These are phyloP conservation scores for Daldinia sp. DNA, from an alignment of 2,329 filamentous ascomycete genomes.

Conservation along the genomic window DNA sequence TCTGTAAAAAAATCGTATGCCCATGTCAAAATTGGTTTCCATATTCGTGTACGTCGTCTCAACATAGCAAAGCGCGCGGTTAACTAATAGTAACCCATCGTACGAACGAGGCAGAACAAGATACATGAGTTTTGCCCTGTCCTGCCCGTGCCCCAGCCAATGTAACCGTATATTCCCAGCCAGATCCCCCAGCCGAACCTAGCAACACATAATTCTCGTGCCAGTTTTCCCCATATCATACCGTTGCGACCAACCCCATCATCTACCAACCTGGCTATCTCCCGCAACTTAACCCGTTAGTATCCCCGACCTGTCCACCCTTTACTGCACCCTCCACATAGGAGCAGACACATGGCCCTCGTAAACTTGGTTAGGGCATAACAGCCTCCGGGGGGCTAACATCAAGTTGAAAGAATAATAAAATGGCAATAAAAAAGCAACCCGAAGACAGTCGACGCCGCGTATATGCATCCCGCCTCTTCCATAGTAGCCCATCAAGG, in stretches of 20 bases:
- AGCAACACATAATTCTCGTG: constrained; percentile 15
- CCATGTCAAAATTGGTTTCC: constrained; percentile 23
- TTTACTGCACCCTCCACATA: background rate
- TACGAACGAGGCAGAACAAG: constrained; percentile 10
- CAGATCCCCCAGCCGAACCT: background rate
- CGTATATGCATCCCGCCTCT: constrained; percentile 37
- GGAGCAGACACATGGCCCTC: background rate
- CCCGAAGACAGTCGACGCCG: constrained; percentile 32
- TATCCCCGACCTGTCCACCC: background rate
- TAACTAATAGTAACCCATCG: constrained; percentile 20
- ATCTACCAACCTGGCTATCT: constrained; percentile 4
- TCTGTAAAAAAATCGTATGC: background rate
- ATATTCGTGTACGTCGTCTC: constrained; percentile 42
- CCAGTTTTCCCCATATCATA: constrained; percentile 6
- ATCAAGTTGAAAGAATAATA: constrained; percentile 6
- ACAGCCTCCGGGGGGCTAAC: background rate
- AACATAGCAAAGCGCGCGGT: constrained; percentile 29
- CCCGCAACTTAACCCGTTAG: background rate
- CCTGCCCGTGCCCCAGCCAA: constrained; percentile 5
- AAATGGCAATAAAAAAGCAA: constrained; percentile 19
- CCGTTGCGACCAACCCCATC: constrained; percentile 4
- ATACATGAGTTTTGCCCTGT: constrained; percentile 3
- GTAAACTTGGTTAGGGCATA: background rate
- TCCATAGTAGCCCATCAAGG: constrained; percentile 30
- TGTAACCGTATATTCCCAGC: constrained; percentile 17